These are phyloP conservation scores for Geotrichum histeridarum DNA, from an alignment of 1,139 yeast species.

Conservation along the genomic window DNA sequence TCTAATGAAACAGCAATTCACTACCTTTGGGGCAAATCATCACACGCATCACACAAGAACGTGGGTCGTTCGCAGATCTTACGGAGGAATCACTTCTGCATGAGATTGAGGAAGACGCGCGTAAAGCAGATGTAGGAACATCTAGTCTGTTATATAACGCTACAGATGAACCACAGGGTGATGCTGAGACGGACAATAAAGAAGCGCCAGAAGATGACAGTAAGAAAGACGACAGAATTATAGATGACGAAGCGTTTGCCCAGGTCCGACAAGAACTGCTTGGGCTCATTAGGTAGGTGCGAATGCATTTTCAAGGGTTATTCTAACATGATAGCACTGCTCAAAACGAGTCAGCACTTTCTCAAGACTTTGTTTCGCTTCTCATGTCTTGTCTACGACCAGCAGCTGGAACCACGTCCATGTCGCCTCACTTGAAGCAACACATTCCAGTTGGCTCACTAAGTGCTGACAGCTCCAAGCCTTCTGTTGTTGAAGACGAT, in stretches of 20 bases:
- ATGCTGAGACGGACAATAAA: constrained; percentile 13
- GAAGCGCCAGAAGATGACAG: constrained; percentile 21
- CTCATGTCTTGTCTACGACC: constrained; percentile 79
- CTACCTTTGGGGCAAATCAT: constrained; percentile 41
- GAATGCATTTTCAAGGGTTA: constrained; percentile 27
- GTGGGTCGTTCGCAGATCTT: constrained; percentile 47
- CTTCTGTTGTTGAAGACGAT: constrained; percentile 33
- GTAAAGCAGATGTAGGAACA: constrained; percentile 6
- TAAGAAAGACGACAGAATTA: constrained; percentile 23
- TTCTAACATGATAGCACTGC: constrained; percentile 43
- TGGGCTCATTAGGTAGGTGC: constrained; percentile 39
- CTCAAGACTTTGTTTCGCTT: constrained; percentile 81
- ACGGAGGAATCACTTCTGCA: constrained; percentile 52
- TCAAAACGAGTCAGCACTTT: constrained; percentile 79
- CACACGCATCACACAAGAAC: constrained; percentile 44
- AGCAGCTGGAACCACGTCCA: constrained; percentile 76
- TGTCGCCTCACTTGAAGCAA: constrained; percentile 80
- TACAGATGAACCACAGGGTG: constrained; percentile 19
- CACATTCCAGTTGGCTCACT: constrained; percentile 77
- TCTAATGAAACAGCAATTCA: background rate
- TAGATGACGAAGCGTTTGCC: constrained; percentile 47
- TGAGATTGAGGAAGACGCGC: constrained; percentile 40
- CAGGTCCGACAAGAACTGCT: constrained; percentile 54
- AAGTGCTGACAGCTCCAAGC: constrained; percentile 51
- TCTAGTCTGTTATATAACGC: constrained; percentile 11